phyloP scores from a whole-genome alignment of 2,329 filamentous ascomycete genomes.

The Chaetomium sp. region DNA sequence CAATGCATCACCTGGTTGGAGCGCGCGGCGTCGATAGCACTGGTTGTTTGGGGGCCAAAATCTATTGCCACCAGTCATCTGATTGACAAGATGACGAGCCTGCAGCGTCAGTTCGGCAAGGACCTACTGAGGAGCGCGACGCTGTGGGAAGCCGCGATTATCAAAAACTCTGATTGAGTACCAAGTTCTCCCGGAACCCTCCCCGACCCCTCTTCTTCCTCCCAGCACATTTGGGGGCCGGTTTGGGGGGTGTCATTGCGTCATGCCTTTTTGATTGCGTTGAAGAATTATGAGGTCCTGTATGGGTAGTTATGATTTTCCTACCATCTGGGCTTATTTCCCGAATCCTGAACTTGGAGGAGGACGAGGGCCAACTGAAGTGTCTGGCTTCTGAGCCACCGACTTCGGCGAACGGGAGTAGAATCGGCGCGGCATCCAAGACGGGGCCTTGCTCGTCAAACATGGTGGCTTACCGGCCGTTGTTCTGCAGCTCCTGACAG shows the following conservation, averaged over 20 bases:
- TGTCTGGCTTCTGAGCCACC: not conserved
- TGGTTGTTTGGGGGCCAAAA: constrained; percentile 32
- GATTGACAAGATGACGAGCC: constrained; percentile 34
- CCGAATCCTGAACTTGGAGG: not conserved
- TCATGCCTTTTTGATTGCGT: not conserved
- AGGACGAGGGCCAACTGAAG: not conserved
- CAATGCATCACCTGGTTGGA: constrained; percentile 34
- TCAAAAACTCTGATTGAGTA: not conserved
- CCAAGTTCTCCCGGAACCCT: not conserved
- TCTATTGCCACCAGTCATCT: constrained; percentile 33
- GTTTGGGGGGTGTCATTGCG: not conserved
- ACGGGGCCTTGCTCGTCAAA: not conserved
- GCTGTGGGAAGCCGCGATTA: constrained; percentile 32
- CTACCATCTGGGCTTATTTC: not conserved
- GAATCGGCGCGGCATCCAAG: no score
- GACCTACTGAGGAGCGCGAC: constrained; percentile 32
- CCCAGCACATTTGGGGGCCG: not conserved
- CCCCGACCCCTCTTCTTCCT: not conserved
- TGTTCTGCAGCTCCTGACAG: not conserved
- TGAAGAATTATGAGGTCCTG: not conserved
- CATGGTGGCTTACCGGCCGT: not conserved
- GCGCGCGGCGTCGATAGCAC: constrained; percentile 31
- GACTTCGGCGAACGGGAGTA: not conserved
- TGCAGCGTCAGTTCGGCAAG: constrained; percentile 32
- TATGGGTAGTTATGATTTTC: not conserved